phyloP scores from a whole-genome alignment of 441 rosid species.

The Rhodomyrtus psidioides region DNA sequence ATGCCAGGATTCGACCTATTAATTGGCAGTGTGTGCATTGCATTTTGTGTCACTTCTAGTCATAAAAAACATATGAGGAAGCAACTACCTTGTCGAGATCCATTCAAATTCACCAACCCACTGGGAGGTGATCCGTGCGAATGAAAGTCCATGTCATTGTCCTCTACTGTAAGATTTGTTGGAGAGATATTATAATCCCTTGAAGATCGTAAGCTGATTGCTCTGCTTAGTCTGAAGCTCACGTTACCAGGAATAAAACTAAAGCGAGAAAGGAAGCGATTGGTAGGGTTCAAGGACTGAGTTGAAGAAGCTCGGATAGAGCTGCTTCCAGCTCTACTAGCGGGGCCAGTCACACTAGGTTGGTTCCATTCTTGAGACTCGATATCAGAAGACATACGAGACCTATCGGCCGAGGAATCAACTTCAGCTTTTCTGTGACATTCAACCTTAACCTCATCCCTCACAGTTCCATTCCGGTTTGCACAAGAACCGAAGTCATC shows the following conservation, averaged over 20 bases:
- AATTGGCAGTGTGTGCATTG: slow-evolving; percentile 12
- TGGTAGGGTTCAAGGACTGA: slow-evolving; percentile 28
- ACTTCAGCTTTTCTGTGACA: slow-evolving; percentile 36
- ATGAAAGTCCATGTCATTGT: slow-evolving; percentile 28
- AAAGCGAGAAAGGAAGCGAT: slow-evolving; percentile 70
- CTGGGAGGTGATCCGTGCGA: slow-evolving; percentile 20
- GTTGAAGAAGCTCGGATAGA: slow-evolving; percentile 40
- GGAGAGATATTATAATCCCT: slow-evolving; percentile 47
- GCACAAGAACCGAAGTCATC: slow-evolving; percentile 24
- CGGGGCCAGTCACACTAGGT: slow-evolving; percentile 21
- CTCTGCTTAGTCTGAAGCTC: slow-evolving; percentile 71
- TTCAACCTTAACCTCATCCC: slow-evolving; percentile 34
- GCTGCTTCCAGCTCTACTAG: slow-evolving; percentile 33
- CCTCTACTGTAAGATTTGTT: slow-evolving; percentile 24
- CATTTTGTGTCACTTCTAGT: not conserved
- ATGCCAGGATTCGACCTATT: slow-evolving; percentile 1
- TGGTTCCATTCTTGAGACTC: slow-evolving; percentile 45
- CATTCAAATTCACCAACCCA: slow-evolving; percentile 23
- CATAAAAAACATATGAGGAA: slow-evolving; percentile 1
- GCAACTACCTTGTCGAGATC: slow-evolving; percentile 19
- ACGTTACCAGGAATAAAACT: slow-evolving; percentile 69
- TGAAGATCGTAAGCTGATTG: slow-evolving; percentile 71
- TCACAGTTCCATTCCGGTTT: slow-evolving; percentile 11
- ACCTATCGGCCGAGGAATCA: slow-evolving; percentile 22
- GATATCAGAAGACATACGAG: slow-evolving; percentile 27